Evolutionary conservation across 495 filamentous ascomycete genomes (phyloP).

Genomic region (Talaromyces wortmannii): DNA sequence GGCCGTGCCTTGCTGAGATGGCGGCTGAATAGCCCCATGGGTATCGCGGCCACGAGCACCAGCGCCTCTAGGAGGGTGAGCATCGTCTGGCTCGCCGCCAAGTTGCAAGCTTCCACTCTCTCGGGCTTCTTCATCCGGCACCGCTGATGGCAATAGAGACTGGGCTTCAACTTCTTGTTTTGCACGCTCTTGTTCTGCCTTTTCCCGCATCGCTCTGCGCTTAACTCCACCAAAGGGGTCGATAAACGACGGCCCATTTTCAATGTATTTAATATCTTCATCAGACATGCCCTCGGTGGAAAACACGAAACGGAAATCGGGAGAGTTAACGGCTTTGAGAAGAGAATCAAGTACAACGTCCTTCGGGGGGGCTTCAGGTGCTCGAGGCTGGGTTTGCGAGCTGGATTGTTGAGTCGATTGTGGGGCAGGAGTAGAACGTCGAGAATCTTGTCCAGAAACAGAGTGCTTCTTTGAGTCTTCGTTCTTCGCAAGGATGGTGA

Average conservation of each 20-base stretch:
- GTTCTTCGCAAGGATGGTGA: constrained; percentile 44
- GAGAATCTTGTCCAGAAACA: constrained; percentile 15
- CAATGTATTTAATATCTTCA: constrained; percentile 49
- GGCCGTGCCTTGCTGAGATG: constrained; percentile 59
- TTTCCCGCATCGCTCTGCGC: constrained; percentile 64
- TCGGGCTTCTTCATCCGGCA: constrained; percentile 46
- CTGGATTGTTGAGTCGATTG: constrained; percentile 11
- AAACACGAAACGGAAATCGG: constrained; percentile 57
- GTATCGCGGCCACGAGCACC: constrained; percentile 42
- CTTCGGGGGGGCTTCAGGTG: constrained; percentile 14
- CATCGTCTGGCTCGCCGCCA: constrained; percentile 83
- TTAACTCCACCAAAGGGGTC: constrained; percentile 71
- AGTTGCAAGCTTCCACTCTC: constrained; percentile 84
- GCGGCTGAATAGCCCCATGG: constrained; percentile 61
- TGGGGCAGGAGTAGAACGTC: constrained; percentile 15
- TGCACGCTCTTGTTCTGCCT: constrained; percentile 53
- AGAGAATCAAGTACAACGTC: constrained; percentile 36
- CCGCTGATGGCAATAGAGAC: constrained; percentile 41
- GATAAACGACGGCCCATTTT: constrained; percentile 70
- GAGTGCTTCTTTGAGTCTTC: constrained; percentile 33
- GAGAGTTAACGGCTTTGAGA: constrained; percentile 47
- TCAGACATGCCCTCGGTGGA: constrained; percentile 38
- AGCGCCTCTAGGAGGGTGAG: constrained; percentile 39
- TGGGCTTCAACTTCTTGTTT: constrained; percentile 55
- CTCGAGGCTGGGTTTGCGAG: constrained; percentile 10